phyloP scores from a whole-genome alignment of 257 asterid species.

The Avicennia marina region DNA sequence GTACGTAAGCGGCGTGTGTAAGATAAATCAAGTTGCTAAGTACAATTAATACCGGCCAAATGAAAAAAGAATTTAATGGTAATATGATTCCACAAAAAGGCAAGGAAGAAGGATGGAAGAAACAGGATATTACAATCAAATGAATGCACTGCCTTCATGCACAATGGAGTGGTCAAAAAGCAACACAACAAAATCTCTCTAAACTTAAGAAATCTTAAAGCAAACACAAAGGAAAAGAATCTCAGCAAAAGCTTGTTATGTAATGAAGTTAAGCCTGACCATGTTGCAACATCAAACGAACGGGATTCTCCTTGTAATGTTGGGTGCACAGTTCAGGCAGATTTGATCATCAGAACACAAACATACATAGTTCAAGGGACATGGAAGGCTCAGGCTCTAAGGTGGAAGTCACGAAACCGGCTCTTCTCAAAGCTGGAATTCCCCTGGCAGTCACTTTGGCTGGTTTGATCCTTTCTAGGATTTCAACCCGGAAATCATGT shows the following conservation, averaged over 20 bases:
- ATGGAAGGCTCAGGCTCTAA: constrained; percentile 49
- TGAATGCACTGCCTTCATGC: neutral
- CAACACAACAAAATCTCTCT: constrained; percentile 7
- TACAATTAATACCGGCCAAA: neutral
- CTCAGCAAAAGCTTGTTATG: constrained; percentile 12
- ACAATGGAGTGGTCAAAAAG: constrained; percentile 41
- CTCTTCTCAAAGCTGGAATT: constrained; percentile 46
- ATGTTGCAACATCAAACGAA: constrained; percentile 7
- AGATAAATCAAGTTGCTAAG: too few species aligned
- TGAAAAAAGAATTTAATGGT: neutral
- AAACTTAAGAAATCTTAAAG: constrained; percentile 38
- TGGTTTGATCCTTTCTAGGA: constrained; percentile 38
- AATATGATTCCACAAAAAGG: neutral
- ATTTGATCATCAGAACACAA: constrained; percentile 11
- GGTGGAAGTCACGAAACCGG: constrained; percentile 39
- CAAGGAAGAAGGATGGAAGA: constrained; percentile 1
- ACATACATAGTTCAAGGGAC: neutral
- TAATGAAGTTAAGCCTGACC: constrained; percentile 17
- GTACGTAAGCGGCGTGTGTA: too few species aligned
- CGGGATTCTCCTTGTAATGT: neutral
- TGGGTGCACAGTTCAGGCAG: neutral
- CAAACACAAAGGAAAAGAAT: constrained; percentile 41
- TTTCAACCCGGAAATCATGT: constrained; percentile 23
- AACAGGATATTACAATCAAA: neutral
- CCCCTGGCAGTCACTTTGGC: constrained; percentile 57